Base-by-base conservation (phyloP, 2,329 filamentous ascomycete genomes). In the Cladosporium sp. region DNA sequence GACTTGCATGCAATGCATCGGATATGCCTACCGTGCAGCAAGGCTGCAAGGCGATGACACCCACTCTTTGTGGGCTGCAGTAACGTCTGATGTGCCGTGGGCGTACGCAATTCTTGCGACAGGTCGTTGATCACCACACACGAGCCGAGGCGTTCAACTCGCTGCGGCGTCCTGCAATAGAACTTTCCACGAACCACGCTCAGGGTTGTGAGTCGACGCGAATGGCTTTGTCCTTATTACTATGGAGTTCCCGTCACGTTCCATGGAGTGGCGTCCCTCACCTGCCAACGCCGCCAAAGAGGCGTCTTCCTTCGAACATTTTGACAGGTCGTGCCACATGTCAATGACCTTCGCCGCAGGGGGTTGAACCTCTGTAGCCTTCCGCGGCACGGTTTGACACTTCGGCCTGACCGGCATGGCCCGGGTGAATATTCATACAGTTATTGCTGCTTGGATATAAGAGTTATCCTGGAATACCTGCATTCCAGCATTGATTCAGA, bases 1-100 rank as follows among this genome's bases (percentile, higher is more conserved):
- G 52, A 55, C 40, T 24, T 19, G 4, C 20, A 47, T 45, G 40
- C 52, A 45, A 55, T 55, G 52, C 52, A 48, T 32, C 28, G 28
- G 42, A 22, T 25, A 45, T 10, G 12, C 12, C 12, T 2, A 9
- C 3, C 6, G 15, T 45, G 42, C 42, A 45, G 42, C 20, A 25
- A 25, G 42, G 42, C 42, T 50, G 28, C 19, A 24, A 50, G 19
- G 37, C 28, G 32, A 37, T 12, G 20, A 24, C 32, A 50, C 34
- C 25, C 32, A 50, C 19, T 37, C 34, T 32, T 32, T 19, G n/a
- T n/a, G 25, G 34, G 34, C 34, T 50, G 47, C 47, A 24, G 47
- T 32, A 50, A 36, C 13, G 34, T 17, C 13, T 50, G 47, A 24
- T 50, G 34, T 24, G 34, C 47, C 47, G 47, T 36, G 12, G 34